A percentile compares a stretch with the other conserved stretches of the same genome.
These are phyloP conservation scores for Ascomycota sp. DNA, from an alignment of 2,329 filamentous ascomycete species.

Conservation along the genomic window DNA sequence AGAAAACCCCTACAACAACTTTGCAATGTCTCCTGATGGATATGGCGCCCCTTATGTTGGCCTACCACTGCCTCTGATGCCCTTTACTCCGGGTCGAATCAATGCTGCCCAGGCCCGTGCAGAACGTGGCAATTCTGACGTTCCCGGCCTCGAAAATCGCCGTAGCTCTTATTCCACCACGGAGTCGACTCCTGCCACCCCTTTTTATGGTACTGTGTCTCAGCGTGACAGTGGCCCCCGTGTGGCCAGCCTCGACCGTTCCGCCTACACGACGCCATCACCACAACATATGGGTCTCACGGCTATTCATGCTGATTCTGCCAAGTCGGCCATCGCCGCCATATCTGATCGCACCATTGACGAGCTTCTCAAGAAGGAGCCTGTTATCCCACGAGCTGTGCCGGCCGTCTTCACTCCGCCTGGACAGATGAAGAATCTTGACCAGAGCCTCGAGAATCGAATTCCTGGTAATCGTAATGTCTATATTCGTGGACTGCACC, in stretches of 20 bases:
- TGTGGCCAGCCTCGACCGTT: constrained; percentile 38
- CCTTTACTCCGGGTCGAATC: constrained; percentile 31
- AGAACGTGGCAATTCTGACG: constrained; percentile 28
- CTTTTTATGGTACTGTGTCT: constrained; percentile 37
- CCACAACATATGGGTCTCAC: constrained; percentile 33
- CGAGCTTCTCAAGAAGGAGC: constrained; percentile 51
- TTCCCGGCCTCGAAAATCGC: constrained; percentile 43
- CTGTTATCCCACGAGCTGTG: constrained; percentile 68
- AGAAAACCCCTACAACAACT: constrained; percentile 14
- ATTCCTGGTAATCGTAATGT: constrained; percentile 88
- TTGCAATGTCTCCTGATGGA: constrained; percentile 11
- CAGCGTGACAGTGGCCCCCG: constrained; percentile 39
- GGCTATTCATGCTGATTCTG: constrained; percentile 17
- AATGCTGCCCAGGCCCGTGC: constrained; percentile 22
- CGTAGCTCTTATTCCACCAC: constrained; percentile 48
- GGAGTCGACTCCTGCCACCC: constrained; percentile 44
- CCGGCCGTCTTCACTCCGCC: constrained; percentile 74
- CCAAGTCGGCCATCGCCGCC: constrained; percentile 20
- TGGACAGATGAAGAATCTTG: constrained; percentile 72
- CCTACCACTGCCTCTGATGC: constrained; percentile 20
- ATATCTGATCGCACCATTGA: constrained; percentile 34
- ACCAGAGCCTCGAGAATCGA: constrained; percentile 85
- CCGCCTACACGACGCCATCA: constrained; percentile 47
- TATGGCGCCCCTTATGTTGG: constrained; percentile 17
- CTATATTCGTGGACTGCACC: constrained; percentile 90